A percentile compares a stretch with the other conserved stretches of the same genome.
Evolutionary conservation across 495 filamentous ascomycete genomes (phyloP).

Genomic region (Penicillium salamii): DNA sequence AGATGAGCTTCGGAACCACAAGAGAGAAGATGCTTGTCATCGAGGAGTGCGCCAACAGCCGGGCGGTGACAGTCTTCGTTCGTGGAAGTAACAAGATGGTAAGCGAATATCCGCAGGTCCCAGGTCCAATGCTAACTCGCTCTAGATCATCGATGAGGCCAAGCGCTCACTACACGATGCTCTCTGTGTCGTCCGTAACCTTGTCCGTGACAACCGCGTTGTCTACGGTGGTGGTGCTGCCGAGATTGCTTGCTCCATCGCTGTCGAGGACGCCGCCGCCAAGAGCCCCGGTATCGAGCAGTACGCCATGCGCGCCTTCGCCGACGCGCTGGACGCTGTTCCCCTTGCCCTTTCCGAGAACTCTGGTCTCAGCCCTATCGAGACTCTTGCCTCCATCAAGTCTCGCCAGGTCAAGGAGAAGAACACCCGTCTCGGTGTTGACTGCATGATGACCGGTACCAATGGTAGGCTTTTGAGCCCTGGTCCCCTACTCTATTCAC

Average conservation of each 20-base stretch:
- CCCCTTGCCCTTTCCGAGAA: slow-evolving; percentile 98
- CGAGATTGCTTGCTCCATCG: slow-evolving; percentile 95
- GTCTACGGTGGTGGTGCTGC: slow-evolving; percentile 98
- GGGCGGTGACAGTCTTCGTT: slow-evolving; percentile 94
- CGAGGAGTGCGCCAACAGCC: slow-evolving; percentile 96
- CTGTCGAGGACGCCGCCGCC: slow-evolving; percentile 91
- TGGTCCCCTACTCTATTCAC: no score
- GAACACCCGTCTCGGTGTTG: slow-evolving; percentile 81
- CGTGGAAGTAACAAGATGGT: slow-evolving; percentile 99
- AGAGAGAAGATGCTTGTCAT: slow-evolving; percentile 99
- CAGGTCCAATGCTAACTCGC: slow-evolving; percentile 18
- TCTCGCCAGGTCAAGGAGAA: slow-evolving; percentile 91
- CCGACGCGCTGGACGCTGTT: slow-evolving; percentile 89
- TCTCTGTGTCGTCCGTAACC: slow-evolving; percentile 94
- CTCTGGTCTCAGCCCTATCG: slow-evolving; percentile 92
- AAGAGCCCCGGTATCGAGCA: slow-evolving; percentile 96
- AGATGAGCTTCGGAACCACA: slow-evolving; percentile 96
- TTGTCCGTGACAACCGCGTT: slow-evolving; percentile 92
- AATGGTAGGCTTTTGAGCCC: slow-evolving; percentile 69
- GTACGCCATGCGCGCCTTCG: slow-evolving; percentile 97
- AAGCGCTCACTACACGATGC: slow-evolving; percentile 97
- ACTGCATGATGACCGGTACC: slow-evolving; percentile 93
- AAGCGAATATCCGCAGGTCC: slow-evolving; percentile 18
- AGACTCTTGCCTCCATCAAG: slow-evolving; percentile 92
- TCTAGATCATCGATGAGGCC: slow-evolving; percentile 95